These are phyloP conservation scores for Starmerella cellae DNA, from an alignment of 805 yeast species.

Conservation along the genomic window DNA sequence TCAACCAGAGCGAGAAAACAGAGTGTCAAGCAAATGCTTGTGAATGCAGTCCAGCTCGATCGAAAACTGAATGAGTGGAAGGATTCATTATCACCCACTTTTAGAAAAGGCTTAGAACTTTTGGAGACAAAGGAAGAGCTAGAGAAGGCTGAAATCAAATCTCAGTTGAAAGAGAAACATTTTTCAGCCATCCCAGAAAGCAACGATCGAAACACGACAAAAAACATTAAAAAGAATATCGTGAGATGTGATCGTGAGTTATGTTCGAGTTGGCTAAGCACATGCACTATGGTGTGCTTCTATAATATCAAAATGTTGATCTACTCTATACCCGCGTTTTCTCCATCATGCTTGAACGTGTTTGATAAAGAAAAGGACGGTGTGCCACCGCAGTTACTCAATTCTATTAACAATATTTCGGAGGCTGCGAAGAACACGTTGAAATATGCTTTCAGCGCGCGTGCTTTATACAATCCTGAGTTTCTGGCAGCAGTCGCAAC, in stretches of 20 bases:
- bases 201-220: neutral
- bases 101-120: neutral
- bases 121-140: neutral
- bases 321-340: conserved; percentile 20
- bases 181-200: too few species aligned
- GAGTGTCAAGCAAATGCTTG: conserved; percentile 10
- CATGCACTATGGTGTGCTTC: conserved; percentile 9
- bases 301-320: conserved; percentile 16
- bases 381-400: conserved; percentile 6
- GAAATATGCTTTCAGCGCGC: conserved; percentile 1
- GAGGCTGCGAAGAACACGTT: conserved; percentile 8
- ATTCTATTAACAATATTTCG: conserved; percentile 12
- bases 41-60: conserved; percentile 8
- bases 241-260: neutral
- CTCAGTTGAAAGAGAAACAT: neutral
- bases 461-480: conserved; percentile 1
- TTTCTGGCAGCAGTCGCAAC: conserved; percentile 7
- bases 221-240: neutral
- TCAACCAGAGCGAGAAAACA: conserved; percentile 12
- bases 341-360: conserved; percentile 15
- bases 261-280: neutral
- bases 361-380: conserved; percentile 3
- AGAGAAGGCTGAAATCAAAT: neutral
- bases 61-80: conserved; percentile 16
- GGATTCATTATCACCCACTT: conserved; percentile 4